Conservation (phyloP, 768 basidiomycete species). For the Antrodiella citrinella region DNA sequence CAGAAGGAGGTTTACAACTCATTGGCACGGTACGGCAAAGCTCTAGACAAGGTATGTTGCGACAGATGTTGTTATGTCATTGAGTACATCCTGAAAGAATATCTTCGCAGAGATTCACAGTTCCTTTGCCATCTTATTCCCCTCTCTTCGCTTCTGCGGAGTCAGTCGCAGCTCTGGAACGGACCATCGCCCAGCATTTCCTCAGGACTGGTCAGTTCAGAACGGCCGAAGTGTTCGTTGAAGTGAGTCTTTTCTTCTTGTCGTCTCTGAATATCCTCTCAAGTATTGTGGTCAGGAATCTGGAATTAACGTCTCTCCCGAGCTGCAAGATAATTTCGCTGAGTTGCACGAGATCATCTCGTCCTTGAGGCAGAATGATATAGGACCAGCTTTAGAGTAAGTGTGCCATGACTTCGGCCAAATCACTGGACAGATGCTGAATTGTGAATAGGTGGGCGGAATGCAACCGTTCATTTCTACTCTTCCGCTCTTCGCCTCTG, state of each 20-base stretch:
- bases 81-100: slow-evolving; percentile 1
- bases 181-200: slow-evolving; percentile 68
- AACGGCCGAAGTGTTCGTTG: slow-evolving; percentile 65
- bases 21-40: slow-evolving; percentile 73
- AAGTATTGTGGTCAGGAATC: slow-evolving; percentile 48
- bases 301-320: slow-evolving; percentile 42
- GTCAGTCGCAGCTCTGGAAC: slow-evolving; percentile 56
- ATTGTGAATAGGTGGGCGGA: slow-evolving; percentile 87
- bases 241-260: slow-evolving; percentile 35
- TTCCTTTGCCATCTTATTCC: slow-evolving; percentile 57
- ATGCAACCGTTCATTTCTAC: slow-evolving; percentile 57
- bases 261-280: slow-evolving; percentile 4
- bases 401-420: slow-evolving; percentile 24
- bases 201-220: slow-evolving; percentile 77
- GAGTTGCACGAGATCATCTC: slow-evolving; percentile 68
- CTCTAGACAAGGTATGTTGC: slow-evolving; percentile 75
- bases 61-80: no score
- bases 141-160: slow-evolving; percentile 55
- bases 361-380: slow-evolving; percentile 56
- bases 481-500: slow-evolving; percentile 64
- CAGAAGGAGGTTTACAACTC: slow-evolving; percentile 85
- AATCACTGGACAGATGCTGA: no score
- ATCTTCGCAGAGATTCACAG: slow-evolving; percentile 37
- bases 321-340: slow-evolving; percentile 48
- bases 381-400: slow-evolving; percentile 72